A percentile compares a stretch with the other conserved stretches of the same genome.
phyloP scores from a whole-genome alignment of 352 stramenopile genomes.

The Globisporangium camurandrum region DNA sequence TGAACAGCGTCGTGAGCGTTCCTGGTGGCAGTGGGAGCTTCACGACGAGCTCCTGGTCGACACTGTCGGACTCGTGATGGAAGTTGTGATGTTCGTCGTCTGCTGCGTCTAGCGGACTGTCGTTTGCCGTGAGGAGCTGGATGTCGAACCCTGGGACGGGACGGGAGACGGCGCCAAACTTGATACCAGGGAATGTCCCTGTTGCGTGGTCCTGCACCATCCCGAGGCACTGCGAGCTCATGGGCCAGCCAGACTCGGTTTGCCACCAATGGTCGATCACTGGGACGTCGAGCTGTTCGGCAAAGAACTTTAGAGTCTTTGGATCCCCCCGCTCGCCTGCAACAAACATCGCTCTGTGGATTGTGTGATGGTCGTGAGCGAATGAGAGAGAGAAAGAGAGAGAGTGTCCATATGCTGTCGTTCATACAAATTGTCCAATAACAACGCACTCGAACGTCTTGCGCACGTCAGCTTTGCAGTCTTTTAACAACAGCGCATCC shows the following conservation, averaged over 20 bases:
- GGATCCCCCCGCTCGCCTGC: slow-evolving; percentile 85
- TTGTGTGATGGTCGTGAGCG: neutral
- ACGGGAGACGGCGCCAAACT: slow-evolving; percentile 49
- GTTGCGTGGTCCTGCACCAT: slow-evolving; percentile 46
- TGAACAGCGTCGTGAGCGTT: slow-evolving; percentile 77
- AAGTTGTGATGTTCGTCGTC: slow-evolving; percentile 33
- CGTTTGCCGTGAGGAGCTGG: slow-evolving; percentile 52
- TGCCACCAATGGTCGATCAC: slow-evolving; percentile 91
- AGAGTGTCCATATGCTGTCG: neutral
- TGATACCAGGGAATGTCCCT: slow-evolving; percentile 37
- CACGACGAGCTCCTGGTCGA: slow-evolving; percentile 62
- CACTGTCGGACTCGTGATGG: slow-evolving; percentile 44
- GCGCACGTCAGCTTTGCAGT: slow-evolving; percentile 31
- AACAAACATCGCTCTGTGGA: slow-evolving; percentile 74
- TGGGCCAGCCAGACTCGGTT: slow-evolving; percentile 86
- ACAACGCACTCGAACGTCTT: slow-evolving; percentile 53
- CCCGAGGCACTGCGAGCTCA: slow-evolving; percentile 57
- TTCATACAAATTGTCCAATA: neutral
- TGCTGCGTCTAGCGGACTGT: too few species aligned
- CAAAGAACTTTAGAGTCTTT: slow-evolving; percentile 81
- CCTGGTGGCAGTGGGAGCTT: slow-evolving; percentile 80
- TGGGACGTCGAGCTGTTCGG: slow-evolving; percentile 41
- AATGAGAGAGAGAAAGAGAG: slow-evolving; percentile 1
- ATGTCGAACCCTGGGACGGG: slow-evolving; percentile 83
- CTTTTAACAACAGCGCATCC: slow-evolving; percentile 39